Base-by-base conservation (phyloP, 2,329 filamentous ascomycete species). In the Cladosporium austrohemisphaericum region DNA sequence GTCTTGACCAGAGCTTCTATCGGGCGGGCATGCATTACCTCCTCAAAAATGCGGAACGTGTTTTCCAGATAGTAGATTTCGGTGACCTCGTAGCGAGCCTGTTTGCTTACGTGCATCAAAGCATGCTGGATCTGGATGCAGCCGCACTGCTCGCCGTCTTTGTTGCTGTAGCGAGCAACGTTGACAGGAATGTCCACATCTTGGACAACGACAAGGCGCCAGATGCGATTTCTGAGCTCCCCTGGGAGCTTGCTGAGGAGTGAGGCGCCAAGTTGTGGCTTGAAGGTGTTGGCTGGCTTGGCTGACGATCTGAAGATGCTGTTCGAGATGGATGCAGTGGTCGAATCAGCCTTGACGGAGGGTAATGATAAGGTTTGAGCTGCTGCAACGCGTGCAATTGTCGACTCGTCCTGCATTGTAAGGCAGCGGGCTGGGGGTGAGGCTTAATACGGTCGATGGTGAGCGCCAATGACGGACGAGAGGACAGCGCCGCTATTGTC, bases 41-140 rank as follows among this genome's bases (percentile, higher is more conserved):
- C 32, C 20, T 51, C 28, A n/a, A 45, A 36, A 32, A 54, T 44
- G 14, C 19, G 44, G 50, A 57, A 58, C 7, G 40, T 52, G 50
- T 54, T 55, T 23, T 57, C 51, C 16, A 44, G 23, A 40, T 54
- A 55, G 41, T 52, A 57, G 20, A 58, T 54, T 11, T 43, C 37
- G n/a, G 29, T 18, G 3, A 50, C 43, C 41, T 56, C 52, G 14
- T 38, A 28, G 33, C 38, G 49, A n/a, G 49, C 51, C 18, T 54
- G 46, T 13, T 50, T 50, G 20, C 44, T 41, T 19, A 40, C 35
- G 2, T 46, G 44, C 18, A 49, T 19, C 5, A 50, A 38, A 20
- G 28, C 5, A 16, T 28, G 33, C 2, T 13, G 25, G 18, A 38
- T 10, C 13, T 45, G 2, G 22, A 45, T 19, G 7, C 29, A 28